Evolutionary conservation across 2,329 filamentous ascomycete species (phyloP).

Genomic region (Hypoxylon sp.): DNA sequence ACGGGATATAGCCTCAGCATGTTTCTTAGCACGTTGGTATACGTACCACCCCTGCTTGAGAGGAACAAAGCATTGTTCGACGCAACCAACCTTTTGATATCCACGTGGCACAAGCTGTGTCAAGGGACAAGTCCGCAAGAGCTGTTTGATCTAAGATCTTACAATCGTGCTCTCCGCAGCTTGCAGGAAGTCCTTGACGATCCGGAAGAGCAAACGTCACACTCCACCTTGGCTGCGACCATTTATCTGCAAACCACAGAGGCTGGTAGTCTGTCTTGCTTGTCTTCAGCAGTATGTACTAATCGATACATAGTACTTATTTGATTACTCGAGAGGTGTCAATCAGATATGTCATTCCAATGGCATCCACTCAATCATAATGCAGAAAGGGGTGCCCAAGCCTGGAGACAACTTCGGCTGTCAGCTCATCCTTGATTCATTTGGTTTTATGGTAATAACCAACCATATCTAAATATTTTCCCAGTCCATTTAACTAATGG

Average conservation of each 20-base stretch:
- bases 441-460: conserved; percentile 30
- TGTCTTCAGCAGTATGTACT: background rate
- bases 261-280: conserved; percentile 4
- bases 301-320: conserved; percentile 16
- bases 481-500: background rate
- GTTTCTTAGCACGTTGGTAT: conserved; percentile 28
- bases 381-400: conserved; percentile 33
- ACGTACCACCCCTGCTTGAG: conserved; percentile 25
- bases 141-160: conserved; percentile 30
- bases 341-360: conserved; percentile 37
- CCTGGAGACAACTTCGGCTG: conserved; percentile 27
- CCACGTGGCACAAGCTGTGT: conserved; percentile 34
- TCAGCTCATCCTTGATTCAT: conserved; percentile 33
- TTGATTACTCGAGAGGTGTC: conserved; percentile 27
- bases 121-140: conserved; percentile 18
- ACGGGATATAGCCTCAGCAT: conserved; percentile 35
- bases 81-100: conserved; percentile 33
- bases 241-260: conserved; percentile 35
- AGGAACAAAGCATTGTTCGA: conserved; percentile 35
- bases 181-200: conserved; percentile 31
- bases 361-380: conserved; percentile 35
- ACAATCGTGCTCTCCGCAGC: conserved; percentile 35
- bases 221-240: conserved; percentile 32
- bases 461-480: background rate
- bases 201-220: conserved; percentile 27